Evolutionary conservation across 2,329 filamentous ascomycete genomes (phyloP).

Genomic region (Talaromyces marneffei): DNA sequence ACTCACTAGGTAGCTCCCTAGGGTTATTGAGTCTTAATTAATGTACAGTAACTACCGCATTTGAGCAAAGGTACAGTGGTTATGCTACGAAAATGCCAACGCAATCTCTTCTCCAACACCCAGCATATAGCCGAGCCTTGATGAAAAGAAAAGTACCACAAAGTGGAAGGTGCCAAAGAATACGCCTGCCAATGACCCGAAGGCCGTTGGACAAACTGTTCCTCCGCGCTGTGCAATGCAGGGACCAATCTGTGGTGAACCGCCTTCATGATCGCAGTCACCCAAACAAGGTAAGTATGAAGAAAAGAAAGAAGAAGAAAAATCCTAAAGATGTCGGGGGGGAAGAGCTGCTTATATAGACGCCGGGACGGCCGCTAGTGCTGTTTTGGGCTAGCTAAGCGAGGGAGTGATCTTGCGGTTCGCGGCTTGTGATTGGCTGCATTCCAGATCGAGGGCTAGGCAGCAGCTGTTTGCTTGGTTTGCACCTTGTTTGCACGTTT

Average conservation of each 20-base stretch:
- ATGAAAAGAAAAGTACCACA: conserved; percentile 37
- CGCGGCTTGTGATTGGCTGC: conserved; percentile 9
- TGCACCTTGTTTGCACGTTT: background rate
- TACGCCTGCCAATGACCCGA: conserved; percentile 46
- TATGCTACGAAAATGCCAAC: background rate
- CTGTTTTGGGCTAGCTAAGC: conserved; percentile 8
- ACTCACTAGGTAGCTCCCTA: too few relatives aligned
- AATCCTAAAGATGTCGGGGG: conserved; percentile 18
- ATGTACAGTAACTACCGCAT: too few relatives aligned
- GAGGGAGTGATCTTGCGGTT: conserved; percentile 8
- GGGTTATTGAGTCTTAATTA: too few relatives aligned
- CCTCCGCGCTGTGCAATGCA: conserved; percentile 56
- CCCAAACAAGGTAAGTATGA: conserved; percentile 50
- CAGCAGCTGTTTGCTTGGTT: conserved; percentile 9
- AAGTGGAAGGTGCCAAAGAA: conserved; percentile 45
- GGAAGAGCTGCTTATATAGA: conserved; percentile 29
- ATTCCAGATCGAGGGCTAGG: background rate
- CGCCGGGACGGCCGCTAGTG: background rate
- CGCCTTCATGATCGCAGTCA: conserved; percentile 44
- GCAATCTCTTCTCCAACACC: conserved; percentile 32
- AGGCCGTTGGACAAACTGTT: conserved; percentile 46
- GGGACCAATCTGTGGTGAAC: conserved; percentile 44
- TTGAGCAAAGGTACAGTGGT: background rate
- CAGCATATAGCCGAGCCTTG: conserved; percentile 30
- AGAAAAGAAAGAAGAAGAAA: conserved; percentile 39